Base-by-base conservation (phyloP, 177 flowering plant species). In the Vitis hybrid region DNA sequence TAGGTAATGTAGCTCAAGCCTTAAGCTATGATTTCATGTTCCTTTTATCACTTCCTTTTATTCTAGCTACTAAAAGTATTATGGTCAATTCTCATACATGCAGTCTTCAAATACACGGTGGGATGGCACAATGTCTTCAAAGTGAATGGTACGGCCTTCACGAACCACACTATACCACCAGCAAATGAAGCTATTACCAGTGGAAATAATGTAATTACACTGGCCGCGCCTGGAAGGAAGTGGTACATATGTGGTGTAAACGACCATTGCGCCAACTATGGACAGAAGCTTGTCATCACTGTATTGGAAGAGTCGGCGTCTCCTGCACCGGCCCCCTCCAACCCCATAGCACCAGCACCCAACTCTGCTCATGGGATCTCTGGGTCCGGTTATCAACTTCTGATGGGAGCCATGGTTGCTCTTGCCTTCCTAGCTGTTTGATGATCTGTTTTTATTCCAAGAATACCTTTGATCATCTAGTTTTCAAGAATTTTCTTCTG, bases 241-340 rank as follows among this genome's bases (percentile, higher is more conserved):
- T 76, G 79, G 82, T 79, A 73, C 70, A 76, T 79, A 60, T 73
- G 82, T 61, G 75, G 78, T 11, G 73, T 76, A 1, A 65, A 62
- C 24, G 8, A 74, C 2, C 78, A 76, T 17, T 80, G 80, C 58
- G 21, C 46, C 7, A 35, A 55, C 1, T 2, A 1, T 15, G 79
- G 75, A 2, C 69, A 69, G n/a, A 69, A 59, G 54, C 69, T 69
- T 9, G 18, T 52, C 15, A 69, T 69, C 10, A 52, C 59, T 1
- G 72, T 74, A 35, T 19, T 35, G 46, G 46, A 57, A 4, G 19
- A 14, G 55, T 17, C 21, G 18, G 9, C 52, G 4, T 15, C 17
- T 40, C 18, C n/a, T 35, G 1, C 46, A 6, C 46, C 46, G 1
- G 46, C 46, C 46, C 46, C 7, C 46, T 35, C 6, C 46, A 35